Conservation (phyloP, 306 rosid species). For the Begonia peltatifolia region DNA sequence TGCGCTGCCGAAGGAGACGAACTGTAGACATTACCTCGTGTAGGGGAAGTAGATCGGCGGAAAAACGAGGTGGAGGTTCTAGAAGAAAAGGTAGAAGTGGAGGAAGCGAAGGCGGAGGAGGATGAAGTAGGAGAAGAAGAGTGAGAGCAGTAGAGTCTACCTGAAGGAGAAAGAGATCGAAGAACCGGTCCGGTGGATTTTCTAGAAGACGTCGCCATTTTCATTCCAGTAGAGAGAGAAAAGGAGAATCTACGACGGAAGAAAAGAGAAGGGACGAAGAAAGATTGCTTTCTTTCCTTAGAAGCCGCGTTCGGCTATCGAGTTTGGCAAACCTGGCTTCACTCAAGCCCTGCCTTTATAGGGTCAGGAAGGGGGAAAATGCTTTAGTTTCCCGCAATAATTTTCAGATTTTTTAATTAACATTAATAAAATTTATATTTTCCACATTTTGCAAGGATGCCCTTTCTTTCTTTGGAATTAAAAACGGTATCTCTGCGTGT, state of each 20-base stretch:
- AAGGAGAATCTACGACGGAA: not conserved
- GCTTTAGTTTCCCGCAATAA: not conserved
- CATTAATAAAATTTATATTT: too few relatives aligned
- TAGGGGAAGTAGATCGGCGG: conserved; percentile 45
- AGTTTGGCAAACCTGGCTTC: conserved; percentile 71
- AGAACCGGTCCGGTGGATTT: conserved; percentile 35
- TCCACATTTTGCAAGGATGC: too few relatives aligned
- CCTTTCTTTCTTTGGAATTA: too few relatives aligned
- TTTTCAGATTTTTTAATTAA: too few relatives aligned
- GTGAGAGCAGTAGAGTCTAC: conserved; percentile 27
- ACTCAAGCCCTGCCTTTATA: conserved; percentile 70
- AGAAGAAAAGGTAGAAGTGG: conserved; percentile 56
- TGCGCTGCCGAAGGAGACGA: conserved; percentile 29
- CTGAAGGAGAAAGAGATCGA: conserved; percentile 47
- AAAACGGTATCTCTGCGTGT: too few relatives aligned
- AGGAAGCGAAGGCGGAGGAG: conserved; percentile 57
- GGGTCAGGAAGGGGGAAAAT: not conserved
- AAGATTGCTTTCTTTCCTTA: not conserved
- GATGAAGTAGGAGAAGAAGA: conserved; percentile 13
- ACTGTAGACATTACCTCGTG: conserved; percentile 43
- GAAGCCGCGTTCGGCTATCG: conserved; percentile 31
- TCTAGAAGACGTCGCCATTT: conserved; percentile 66
- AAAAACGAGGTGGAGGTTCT: conserved; percentile 34
- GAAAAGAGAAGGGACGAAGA: not conserved
- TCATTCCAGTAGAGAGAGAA: conserved; percentile 8